Evolutionary conservation across 2,329 filamentous ascomycete genomes (phyloP).

Genomic region (Pseudogymnoascus sp.): DNA sequence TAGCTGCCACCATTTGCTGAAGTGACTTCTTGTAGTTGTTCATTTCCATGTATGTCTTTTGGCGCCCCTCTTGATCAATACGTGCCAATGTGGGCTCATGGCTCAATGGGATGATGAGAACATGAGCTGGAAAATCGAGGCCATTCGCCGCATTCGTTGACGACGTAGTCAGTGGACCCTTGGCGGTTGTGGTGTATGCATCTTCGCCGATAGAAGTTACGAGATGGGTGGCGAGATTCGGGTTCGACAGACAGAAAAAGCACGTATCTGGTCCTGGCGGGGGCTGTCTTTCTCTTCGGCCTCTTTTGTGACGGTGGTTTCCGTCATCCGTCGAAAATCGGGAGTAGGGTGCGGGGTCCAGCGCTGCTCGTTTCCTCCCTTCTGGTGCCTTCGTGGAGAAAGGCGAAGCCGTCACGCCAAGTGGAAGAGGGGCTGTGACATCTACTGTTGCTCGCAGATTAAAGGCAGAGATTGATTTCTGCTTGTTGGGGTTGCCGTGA

Average conservation of each 20-base stretch:
- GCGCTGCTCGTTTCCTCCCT: conserved; percentile 49
- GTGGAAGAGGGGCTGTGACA: conserved; percentile 53
- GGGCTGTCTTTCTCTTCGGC: conserved; percentile 44
- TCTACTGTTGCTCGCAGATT: conserved; percentile 60
- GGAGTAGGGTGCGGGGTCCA: conserved; percentile 44
- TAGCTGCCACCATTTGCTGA: conserved; percentile 69
- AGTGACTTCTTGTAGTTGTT: conserved; percentile 68
- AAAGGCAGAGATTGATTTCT: conserved; percentile 78
- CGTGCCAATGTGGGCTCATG: conserved; percentile 70
- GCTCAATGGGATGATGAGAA: conserved; percentile 82
- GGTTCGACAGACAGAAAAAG: conserved; percentile 93
- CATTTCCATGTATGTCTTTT: conserved; percentile 72
- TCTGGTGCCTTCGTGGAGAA: conserved; percentile 46
- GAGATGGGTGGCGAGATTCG: conserved; percentile 77
- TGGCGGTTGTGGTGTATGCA: conserved; percentile 83
- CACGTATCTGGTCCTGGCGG: conserved; percentile 71
- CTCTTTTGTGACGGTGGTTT: conserved; percentile 40
- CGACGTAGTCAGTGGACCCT: conserved; percentile 73
- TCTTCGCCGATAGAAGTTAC: conserved; percentile 85
- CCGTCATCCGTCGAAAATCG: conserved; percentile 48
- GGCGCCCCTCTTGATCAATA: conserved; percentile 51
- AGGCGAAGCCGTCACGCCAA: conserved; percentile 70
- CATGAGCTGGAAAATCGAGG: conserved; percentile 73
- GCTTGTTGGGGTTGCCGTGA: conserved; percentile 68
- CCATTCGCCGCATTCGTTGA: conserved; percentile 59